Evolutionary conservation across 2,329 filamentous ascomycete genomes (phyloP), one percentile per base, ranked within the genome.

Genomic region (Xylaria sp.): DNA sequence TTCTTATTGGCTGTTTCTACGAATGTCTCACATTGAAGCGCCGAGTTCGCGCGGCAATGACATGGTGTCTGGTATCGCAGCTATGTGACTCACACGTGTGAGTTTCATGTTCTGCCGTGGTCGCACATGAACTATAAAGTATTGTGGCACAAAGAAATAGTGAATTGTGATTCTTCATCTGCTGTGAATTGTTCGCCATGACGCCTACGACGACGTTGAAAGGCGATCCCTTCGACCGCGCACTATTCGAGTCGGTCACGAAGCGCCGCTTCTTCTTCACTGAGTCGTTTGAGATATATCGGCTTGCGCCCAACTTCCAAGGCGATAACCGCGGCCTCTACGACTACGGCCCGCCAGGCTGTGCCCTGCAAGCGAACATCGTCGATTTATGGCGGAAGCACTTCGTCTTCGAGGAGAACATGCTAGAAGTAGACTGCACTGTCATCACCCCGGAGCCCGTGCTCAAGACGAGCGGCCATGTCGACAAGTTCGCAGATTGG

Each of bases 401-500:
- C 81, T 97, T 97, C 76, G 89, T 97, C 66, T 83, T 96, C 60
- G 90, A 94, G 81, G 93, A 97, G 82, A 91, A 96, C 76, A 97
- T 97, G 92, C 87, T 96, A 68, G 92, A 96, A 80, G 87, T 97
- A 67, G 94, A 97, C 80, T 96, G 92, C 81, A 94, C 92, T 38
- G 95, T 94, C 80, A 80, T 99, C 75, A 98, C 95, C 45, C 95
- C 95, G 19, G 69, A 89, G 71, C 83, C 88, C 53, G 86, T 91
- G 12, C 81, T 91, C 60, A 96, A 97, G 85, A 97, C 94, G 91
- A 59, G 88, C 77, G 95, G 95, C 67, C 95, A 98, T 80, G 95
- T 98, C 68, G 94, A 97, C 79, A 96, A 96, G 80, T 98, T 98
- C 75, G 91, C 92, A 78, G 94, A 98, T 78, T 98, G 92, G 92